Percentiles rank a stretch among this genome's conserved stretches.
Conservation (phyloP, 2,329 filamentous ascomycete species). For the Aspergillus sp. region DNA sequence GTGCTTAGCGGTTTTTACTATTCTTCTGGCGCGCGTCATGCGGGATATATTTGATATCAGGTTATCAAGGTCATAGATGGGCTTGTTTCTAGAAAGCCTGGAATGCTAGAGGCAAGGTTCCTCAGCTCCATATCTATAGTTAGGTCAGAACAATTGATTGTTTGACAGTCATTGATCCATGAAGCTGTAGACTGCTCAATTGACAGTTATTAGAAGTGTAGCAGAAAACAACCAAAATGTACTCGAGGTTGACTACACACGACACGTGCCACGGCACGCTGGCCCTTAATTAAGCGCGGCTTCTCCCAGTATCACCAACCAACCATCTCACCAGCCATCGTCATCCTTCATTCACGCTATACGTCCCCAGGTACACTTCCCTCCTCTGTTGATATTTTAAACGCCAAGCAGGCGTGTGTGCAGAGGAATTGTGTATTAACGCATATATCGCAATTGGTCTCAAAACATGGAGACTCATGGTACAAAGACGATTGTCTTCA, state of each 20-base stretch:
- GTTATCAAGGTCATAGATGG: conserved; percentile 19
- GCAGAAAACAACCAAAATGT: neutral
- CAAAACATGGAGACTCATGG: conserved; percentile 16
- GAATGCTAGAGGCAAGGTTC: conserved; percentile 9
- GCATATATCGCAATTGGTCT: neutral
- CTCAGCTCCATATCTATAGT: conserved; percentile 1
- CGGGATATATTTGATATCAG: conserved; percentile 23
- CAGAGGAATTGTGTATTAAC: neutral
- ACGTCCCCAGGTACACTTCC: neutral
- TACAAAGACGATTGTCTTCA: conserved; percentile 26
- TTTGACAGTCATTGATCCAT: neutral
- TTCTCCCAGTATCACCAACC: neutral
- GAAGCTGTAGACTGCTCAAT: neutral
- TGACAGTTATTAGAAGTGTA: neutral
- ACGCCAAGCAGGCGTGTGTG: neutral
- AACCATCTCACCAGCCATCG: neutral
- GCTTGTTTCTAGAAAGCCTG: conserved; percentile 19
- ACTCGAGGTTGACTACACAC: neutral
- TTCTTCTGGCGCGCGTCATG: conserved; percentile 17
- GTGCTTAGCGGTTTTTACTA: conserved; percentile 22
- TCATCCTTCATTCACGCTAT: neutral
- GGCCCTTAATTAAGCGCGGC: too few species aligned
- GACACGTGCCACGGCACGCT: too few species aligned
- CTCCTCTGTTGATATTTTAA: neutral
- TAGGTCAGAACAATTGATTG: conserved; percentile 4